Base-by-base conservation (phyloP, 345 rosid species). In the Raphanus raphanistrum region DNA sequence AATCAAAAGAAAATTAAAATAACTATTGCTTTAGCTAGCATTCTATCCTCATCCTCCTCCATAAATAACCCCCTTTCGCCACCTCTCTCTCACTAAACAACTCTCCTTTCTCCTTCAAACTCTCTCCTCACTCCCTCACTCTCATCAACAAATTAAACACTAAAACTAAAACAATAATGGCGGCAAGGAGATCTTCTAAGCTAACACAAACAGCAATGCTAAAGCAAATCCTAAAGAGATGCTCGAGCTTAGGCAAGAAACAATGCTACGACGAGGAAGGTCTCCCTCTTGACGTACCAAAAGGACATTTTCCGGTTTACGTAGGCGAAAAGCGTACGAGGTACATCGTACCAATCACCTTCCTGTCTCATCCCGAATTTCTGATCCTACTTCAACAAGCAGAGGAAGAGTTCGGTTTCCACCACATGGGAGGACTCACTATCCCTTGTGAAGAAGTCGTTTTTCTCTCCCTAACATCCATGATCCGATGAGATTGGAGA, bases 381-480 rank as follows among this genome's bases (percentile, higher is more conserved):
- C 94, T 88, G 50, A 82, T 79, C 81, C 69, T 95, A 62, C 98
- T 95, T 68, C 85, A 84, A 72, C 88, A 76, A 71, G 98, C 99
- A 0, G 99, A 95, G 79, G 99, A 95, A 66, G 99, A 95, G 85
- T 95, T 95, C 10, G 99, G 99, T 1, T 95, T 92, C 27, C 90
- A 80, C 73, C 97, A 95, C 38, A 92, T 91, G 97, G 99, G 99
- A 12, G 86, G 94, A 61, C 83, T 80, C 70, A 94, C 98, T 11
- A 91, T 95, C 71, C 99, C 99, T 67, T 92, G 99, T 72, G 96
- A 92, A 76, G 99, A 95, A 85, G 91, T 85, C 6, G 92, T 73
- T 73, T 79, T 79, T 29, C 78, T 79, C 52, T 73, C 78, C 61
- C 29, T 79, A 73, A 79, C 65, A 6, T 73, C 74, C 25, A 61